Base-by-base conservation (phyloP, 306 rosid species). In the Arachis stenosperma region DNA sequence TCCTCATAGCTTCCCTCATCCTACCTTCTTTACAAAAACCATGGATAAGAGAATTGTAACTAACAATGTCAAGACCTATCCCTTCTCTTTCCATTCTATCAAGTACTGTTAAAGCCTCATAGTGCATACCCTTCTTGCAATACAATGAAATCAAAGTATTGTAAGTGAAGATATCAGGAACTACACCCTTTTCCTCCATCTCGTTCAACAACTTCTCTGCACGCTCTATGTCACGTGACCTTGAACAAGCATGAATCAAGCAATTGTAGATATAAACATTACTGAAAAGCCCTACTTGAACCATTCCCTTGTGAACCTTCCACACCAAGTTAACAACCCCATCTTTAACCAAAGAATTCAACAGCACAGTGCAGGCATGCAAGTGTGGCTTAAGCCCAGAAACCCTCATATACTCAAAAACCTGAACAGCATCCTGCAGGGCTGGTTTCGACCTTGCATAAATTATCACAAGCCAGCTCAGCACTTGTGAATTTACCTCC, bases 381-480 rank as follows among this genome's bases (percentile, higher is more conserved):
- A 84, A 81, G 59, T 88, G 90, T 12, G 90, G 98, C 78, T 69
- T 82, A 15, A 85, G 30, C 7, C 87, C 71, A 79, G 39, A 85
- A 13, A 79, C 61, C 80, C 84, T 84, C 97, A 93, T 90, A 70
- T 81, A 86, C 79, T 85, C 97, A 46, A 90, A 82, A 68, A 93
- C 97, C 69, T 88, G 90, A 70, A 88, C 61, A 51, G 98, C 96
- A 52, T 90, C 96, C 22, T 84, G 46, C 46, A 42, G 84, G 71
- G 78, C 81, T 96, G 83, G 78, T 89, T 79, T 89, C 8, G 68
- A 85, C 61, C 84, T 84, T 0, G 87, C 86, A 70, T 84, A 90
- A 78, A 61, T 71, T 48, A 89, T 89, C 75, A 93, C 84, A 60
- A 93, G 88, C 97, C 96, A 90, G 68, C 98, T 93, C 87, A 93